Percentiles rank a stretch among this genome's conserved stretches.
Conservation (phyloP, 148 eudicot species). For the Chenopodium formosanum region DNA sequence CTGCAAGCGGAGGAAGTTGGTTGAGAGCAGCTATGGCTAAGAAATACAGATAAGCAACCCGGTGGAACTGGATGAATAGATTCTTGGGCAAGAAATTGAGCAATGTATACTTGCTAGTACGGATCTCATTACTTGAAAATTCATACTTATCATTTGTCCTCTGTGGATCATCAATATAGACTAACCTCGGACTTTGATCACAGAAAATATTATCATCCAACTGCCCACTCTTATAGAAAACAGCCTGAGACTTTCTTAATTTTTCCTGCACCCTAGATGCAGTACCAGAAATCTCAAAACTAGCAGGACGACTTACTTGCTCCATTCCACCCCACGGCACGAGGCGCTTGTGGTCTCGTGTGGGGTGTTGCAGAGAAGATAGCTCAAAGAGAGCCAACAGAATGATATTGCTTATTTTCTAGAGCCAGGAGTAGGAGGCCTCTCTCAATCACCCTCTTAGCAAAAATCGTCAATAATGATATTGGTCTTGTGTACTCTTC, state of each 20-base stretch:
- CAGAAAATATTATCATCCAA: slow-evolving; percentile 57
- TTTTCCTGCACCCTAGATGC: slow-evolving; percentile 44
- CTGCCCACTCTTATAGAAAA: slow-evolving; percentile 63
- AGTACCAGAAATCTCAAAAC: slow-evolving; percentile 49
- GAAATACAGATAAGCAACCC: slow-evolving; percentile 92
- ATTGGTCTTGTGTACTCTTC: slow-evolving; percentile 30
- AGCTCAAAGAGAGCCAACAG: slow-evolving; percentile 42
- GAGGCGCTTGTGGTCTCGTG: slow-evolving; percentile 47
- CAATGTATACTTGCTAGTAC: slow-evolving; percentile 82
- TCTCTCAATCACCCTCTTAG: slow-evolving; percentile 28
- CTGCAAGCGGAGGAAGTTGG: slow-evolving; percentile 97
- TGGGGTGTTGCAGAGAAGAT: slow-evolving; percentile 43
- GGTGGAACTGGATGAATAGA: slow-evolving; percentile 87
- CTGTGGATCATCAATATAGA: slow-evolving; percentile 63
- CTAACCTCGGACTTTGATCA: slow-evolving; percentile 56
- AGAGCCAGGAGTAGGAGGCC: slow-evolving; percentile 23
- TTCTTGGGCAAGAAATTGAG: slow-evolving; percentile 89
- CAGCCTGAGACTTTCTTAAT: slow-evolving; percentile 46
- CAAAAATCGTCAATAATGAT: slow-evolving; percentile 31
- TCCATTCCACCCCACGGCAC: slow-evolving; percentile 85
- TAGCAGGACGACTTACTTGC: slow-evolving; percentile 31
- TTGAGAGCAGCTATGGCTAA: slow-evolving; percentile 84
- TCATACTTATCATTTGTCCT: slow-evolving; percentile 71
- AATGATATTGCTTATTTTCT: slow-evolving; percentile 33
- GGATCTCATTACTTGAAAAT: slow-evolving; percentile 73